Base-by-base conservation (phyloP, 768 basidiomycete genomes). In the Lactarius vividus region DNA sequence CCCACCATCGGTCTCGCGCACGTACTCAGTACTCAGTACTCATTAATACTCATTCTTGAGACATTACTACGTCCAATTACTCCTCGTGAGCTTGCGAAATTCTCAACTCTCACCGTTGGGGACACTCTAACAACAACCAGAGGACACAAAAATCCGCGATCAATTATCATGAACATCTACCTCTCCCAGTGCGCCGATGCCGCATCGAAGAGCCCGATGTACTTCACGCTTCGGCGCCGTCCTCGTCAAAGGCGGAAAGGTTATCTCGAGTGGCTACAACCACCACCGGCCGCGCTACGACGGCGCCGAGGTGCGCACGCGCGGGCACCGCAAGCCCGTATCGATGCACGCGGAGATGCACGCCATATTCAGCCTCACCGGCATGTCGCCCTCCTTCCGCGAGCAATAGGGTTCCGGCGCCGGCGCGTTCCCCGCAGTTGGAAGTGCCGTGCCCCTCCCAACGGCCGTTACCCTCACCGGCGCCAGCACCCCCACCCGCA, bases 321-420 rank as follows among this genome's bases (percentile, higher is more conserved):
- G 76, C 58, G 78, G 78, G 4, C 76, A 76, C 69, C 77, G 78
- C 59, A 82, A 79, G 77, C 76, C 76, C 31, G 75, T 79, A 20
- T 79, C 78, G n/a, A 81, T 85, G 83, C 83, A 86, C 69, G 84
- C 85, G 3, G 83, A 85, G 75, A 85, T 85, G 85, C 81, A 85
- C 68, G 81, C 80, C 33, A 85, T 85, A 64, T 83, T 81, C 74
- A 84, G 75, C 69, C 71, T 81, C 62, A 82, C 81, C 59, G 76
- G 81, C 76, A 77, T 77, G 79, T 79, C 80, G 53, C 82, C 83
- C 57, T 79, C 82, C 66, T 81, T 80, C 77, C 82, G 81, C 78
- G 79, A 77, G 75, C 84, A 83, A 75, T 67, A 70, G 71, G 71
- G 75, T 72, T 64, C 73, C 70, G 68, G 73, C 72, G 46, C 71